A percentile compares a stretch with the other conserved stretches of the same genome.
Conservation (phyloP, 176 grass and related monocot genomes). For the Aegilops umbellulata region DNA sequence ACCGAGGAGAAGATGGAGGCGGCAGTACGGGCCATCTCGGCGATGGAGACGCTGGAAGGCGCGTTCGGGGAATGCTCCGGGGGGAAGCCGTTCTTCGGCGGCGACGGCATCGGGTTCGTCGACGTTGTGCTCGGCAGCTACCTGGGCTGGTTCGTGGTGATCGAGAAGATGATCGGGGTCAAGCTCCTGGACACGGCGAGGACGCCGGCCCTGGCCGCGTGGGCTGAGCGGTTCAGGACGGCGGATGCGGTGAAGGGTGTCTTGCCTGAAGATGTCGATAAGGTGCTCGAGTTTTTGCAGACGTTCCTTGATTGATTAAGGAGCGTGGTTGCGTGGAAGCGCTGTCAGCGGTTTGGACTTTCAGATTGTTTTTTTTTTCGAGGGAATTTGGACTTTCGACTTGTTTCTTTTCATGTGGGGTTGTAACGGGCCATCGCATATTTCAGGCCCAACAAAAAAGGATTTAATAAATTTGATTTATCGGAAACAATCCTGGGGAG, state of each 20-base stretch:
- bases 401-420: neutral
- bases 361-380: neutral
- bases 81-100: slow-evolving; percentile 35
- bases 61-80: slow-evolving; percentile 10
- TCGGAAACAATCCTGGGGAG: too few relatives aligned
- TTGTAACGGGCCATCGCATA: neutral
- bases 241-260: slow-evolving; percentile 17
- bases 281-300: slow-evolving; percentile 37
- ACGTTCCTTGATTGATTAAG: slow-evolving; percentile 33
- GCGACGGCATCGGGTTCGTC: slow-evolving; percentile 31
- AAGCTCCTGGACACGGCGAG: slow-evolving; percentile 21
- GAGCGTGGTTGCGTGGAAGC: neutral
- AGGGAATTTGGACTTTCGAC: too few relatives aligned
- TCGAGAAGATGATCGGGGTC: slow-evolving; percentile 41
- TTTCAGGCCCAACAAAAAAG: too few relatives aligned
- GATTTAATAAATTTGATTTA: too few relatives aligned
- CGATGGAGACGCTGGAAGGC: slow-evolving; percentile 50
- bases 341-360: neutral
- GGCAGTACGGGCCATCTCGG: neutral
- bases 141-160: slow-evolving; percentile 42
- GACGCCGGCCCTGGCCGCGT: slow-evolving; percentile 27
- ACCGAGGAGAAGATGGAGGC: slow-evolving; percentile 27
- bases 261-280: slow-evolving; percentile 40
- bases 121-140: slow-evolving; percentile 41
- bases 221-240: slow-evolving; percentile 27